These are phyloP conservation scores for Cladosporium phlei DNA, from an alignment of 2,329 filamentous ascomycete genomes.

Conservation along the genomic window DNA sequence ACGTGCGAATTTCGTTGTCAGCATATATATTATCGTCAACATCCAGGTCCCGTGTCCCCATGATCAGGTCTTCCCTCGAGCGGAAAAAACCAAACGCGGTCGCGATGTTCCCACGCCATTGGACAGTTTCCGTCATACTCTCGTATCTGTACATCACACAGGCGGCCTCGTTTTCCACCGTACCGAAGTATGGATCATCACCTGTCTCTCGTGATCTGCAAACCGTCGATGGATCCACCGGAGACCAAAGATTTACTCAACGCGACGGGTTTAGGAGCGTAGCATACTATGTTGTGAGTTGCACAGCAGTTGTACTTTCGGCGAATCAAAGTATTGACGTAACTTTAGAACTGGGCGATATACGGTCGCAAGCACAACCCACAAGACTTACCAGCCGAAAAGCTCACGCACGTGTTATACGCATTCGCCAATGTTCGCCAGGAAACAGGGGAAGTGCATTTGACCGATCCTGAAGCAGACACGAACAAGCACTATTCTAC, in stretches of 20 bases:
- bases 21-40: too few species aligned
- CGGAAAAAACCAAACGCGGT: too few species aligned
- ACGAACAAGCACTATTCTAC: conserved; percentile 62
- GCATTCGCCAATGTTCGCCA: conserved; percentile 81
- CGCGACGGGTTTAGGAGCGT: conserved; percentile 27
- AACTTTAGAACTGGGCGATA: conserved; percentile 28
- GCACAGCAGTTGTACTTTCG: neutral
- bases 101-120: neutral
- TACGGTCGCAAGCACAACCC: conserved; percentile 73
- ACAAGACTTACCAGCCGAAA: conserved; percentile 72
- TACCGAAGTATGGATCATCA: neutral
- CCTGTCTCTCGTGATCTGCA: neutral
- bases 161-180: neutral
- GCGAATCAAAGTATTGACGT: neutral
- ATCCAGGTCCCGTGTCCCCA: too few species aligned
- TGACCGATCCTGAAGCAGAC: conserved; percentile 67
- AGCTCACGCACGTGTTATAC: conserved; percentile 85
- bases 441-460: conserved; percentile 72
- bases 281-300: conserved; percentile 28
- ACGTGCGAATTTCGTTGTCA: too few species aligned
- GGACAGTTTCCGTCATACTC: neutral
- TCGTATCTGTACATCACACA: neutral
- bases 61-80: too few species aligned
- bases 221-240: neutral
- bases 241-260: neutral